Base-by-base conservation (phyloP, 208 protist genomes). In the Leishmania mexicana region DNA sequence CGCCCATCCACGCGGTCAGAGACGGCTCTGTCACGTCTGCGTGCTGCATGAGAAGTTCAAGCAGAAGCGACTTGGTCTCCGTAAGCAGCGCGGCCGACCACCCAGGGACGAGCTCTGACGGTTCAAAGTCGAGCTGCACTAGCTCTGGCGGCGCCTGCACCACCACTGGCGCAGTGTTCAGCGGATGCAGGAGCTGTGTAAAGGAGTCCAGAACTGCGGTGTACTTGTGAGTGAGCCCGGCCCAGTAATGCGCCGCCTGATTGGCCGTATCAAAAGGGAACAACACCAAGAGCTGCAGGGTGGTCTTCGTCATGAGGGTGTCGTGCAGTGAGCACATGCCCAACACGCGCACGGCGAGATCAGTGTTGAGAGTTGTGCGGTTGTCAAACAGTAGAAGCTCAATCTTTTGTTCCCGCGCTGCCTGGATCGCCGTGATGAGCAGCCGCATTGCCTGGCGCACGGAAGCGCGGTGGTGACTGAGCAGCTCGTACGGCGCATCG, bases 11-110 rank as follows among this genome's bases (percentile, higher is more conserved):
- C 75, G 85, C 81, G 35, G 90, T 82, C 47, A 93, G 65, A 11
- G 90, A 93, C 19, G 85, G 89, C 85, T 89, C 84, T 15, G 81
- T 82, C 42, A 85, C 78, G 10, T 84, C 68, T 7, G 93, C 91
- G 81, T 97, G 88, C 62, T 88, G 79, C 80, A 95, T 95, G 38
- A 98, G 87, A 51, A 98, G 84, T 80, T 98, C 93, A 31, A 98
- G 79, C 74, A 96, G 83, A n/a, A 95, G 86, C 24, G 89, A 91
- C 78, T 93, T 93, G 10, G 86, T 93, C 35, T 91, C 88, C 2
- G 80, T 83, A 28, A 88, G 78, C 51, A 89, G 51, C 47, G 81
- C 80, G 1, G 74, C 64, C 13, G 75, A 47, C 78, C 83, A 85
- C 31, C 82, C 73, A 2, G 81, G 81, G 45, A 83, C 78, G n/a